A percentile compares a stretch with the other conserved stretches of the same genome.
Conservation (phyloP, 2,329 filamentous ascomycete genomes). For the Raffaelea deltoideospora region DNA sequence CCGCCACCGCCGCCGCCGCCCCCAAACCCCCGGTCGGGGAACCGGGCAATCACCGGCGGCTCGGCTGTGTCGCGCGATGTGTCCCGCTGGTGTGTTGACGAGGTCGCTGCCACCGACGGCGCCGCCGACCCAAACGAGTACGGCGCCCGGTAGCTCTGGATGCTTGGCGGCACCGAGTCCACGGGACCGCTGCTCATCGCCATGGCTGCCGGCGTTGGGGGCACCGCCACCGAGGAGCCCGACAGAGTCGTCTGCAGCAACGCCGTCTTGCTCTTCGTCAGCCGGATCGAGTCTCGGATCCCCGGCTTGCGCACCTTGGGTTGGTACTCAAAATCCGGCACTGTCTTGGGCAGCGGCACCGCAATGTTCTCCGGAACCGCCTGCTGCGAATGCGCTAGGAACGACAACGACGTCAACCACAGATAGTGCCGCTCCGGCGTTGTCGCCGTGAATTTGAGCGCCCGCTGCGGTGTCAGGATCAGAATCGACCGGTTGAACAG, state of each 20-base stretch:
- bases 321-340: slow-evolving; percentile 35
- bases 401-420: slow-evolving; percentile 89
- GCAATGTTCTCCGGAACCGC: slow-evolving; percentile 59
- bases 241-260: slow-evolving; percentile 7
- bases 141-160: slow-evolving; percentile 27
- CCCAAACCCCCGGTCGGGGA: slow-evolving; percentile 32
- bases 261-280: slow-evolving; percentile 57
- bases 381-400: slow-evolving; percentile 80
- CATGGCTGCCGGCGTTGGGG: slow-evolving; percentile 10
- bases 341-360: slow-evolving; percentile 26
- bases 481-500: slow-evolving; percentile 89
- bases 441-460: slow-evolving; percentile 83
- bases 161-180: slow-evolving; percentile 33
- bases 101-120: slow-evolving; percentile 9
- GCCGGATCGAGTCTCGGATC: slow-evolving; percentile 77
- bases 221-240: slow-evolving; percentile 10
- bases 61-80: slow-evolving; percentile 47
- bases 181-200: slow-evolving; percentile 14
- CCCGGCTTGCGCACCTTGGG: slow-evolving; percentile 33
- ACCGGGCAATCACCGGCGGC: slow-evolving; percentile 57
- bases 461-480: slow-evolving; percentile 82
- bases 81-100: slow-evolving; percentile 28
- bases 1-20: too few relatives aligned
- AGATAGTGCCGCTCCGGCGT: slow-evolving; percentile 79
- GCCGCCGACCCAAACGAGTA: slow-evolving; percentile 22